Evolutionary conservation across 192 early-diverging fungal species (phyloP).

Genomic region (Umbelopsis sp.): DNA sequence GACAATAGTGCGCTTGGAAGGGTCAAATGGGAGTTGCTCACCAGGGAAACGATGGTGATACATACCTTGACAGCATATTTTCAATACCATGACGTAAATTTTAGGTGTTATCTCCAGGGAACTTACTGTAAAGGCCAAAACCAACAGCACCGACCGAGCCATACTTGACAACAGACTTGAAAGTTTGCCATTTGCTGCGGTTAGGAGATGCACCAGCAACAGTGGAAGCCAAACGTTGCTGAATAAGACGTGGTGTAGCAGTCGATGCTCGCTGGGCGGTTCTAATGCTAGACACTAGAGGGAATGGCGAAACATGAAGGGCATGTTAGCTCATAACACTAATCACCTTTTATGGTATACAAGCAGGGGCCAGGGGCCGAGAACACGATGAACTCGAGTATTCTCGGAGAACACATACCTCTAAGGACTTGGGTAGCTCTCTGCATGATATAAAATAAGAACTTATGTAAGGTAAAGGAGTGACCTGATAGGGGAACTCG

Average conservation of each 20-base stretch:
- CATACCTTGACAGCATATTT: neutral
- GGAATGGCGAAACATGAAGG: neutral
- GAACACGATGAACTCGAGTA: neutral
- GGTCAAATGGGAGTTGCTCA: constrained; percentile 43
- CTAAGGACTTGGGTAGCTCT: constrained; percentile 10
- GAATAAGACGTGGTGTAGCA: neutral
- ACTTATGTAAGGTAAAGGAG: neutral
- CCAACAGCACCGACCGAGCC: constrained; percentile 21
- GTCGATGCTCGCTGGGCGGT: neutral
- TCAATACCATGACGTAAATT: neutral
- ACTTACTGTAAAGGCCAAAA: constrained; percentile 28
- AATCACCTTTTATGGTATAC: constrained; percentile 15
- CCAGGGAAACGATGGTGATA: constrained; percentile 39
- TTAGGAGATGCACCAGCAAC: neutral
- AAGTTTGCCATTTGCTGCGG: constrained; percentile 17
- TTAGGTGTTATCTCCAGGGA: neutral
- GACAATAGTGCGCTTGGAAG: constrained; percentile 45
- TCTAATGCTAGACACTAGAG: neutral
- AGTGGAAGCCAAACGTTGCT: neutral
- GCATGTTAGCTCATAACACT: neutral
- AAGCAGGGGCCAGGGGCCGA: neutral
- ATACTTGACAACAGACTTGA: constrained; percentile 10
- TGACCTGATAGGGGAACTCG: neutral
- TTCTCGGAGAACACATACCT: neutral
- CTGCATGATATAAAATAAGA: neutral